Evolutionary conservation across 306 rosid species (phyloP).

Genomic region (Aeschynomene evenia): DNA sequence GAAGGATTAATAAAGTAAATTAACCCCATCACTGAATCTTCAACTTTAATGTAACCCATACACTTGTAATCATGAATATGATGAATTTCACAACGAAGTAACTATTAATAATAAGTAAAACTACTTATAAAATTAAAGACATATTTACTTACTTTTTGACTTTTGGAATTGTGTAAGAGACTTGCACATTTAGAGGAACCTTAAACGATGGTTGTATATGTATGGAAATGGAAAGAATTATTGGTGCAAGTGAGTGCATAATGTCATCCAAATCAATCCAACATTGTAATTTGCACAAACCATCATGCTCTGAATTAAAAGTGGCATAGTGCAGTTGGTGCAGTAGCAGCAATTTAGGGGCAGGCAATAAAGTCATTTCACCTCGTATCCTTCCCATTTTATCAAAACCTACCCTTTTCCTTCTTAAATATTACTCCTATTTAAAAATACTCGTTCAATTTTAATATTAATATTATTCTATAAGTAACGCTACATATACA

Average conservation of each 20-base stretch:
- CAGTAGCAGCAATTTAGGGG: not conserved
- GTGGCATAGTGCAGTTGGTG: not conserved
- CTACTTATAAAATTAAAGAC: no score
- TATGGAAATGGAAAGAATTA: not conserved
- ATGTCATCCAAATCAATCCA: not conserved
- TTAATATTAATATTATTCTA: no score
- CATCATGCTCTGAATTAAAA: not conserved
- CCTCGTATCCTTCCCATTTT: conserved; percentile 38
- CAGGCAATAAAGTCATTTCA: conserved; percentile 40
- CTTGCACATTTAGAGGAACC: not conserved
- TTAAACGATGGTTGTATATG: not conserved
- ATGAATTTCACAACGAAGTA: no score
- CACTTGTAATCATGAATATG: no score
- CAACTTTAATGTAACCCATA: no score
- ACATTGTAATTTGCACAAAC: not conserved
- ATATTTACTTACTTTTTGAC: no score
- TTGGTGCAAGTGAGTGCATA: not conserved
- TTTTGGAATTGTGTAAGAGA: no score
- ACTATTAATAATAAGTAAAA: no score
- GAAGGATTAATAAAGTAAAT: no score
- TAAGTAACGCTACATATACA: no score
- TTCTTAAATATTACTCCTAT: conserved; percentile 43
- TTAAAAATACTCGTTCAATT: no score
- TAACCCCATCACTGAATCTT: no score
- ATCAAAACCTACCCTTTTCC: conserved; percentile 37